Percentiles rank a stretch among this genome's conserved stretches.
These are phyloP conservation scores for Schizophyllum commune DNA, from an alignment of 1,284 basidiomycete genomes.

Conservation along the genomic window DNA sequence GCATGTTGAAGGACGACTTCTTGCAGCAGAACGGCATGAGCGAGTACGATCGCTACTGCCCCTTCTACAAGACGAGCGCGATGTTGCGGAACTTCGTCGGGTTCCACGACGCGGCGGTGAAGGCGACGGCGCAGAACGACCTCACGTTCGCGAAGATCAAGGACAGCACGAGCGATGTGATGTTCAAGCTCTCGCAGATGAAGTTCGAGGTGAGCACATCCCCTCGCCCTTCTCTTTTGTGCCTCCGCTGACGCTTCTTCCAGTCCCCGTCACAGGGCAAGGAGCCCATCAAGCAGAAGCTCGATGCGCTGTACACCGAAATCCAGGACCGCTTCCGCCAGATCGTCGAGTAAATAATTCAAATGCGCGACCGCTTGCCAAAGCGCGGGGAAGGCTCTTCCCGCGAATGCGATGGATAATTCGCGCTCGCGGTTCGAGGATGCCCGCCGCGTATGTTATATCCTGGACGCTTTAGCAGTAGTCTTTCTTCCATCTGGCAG, in stretches of 20 bases:
- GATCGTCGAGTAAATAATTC: conserved; percentile 57
- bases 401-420: neutral
- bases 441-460: too few species aligned
- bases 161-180: conserved; percentile 80
- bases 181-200: conserved; percentile 97
- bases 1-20: conserved; percentile 98
- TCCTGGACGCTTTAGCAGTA: neutral
- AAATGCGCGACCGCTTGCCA: neutral
- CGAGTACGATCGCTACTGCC: conserved; percentile 95
- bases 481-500: neutral
- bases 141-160: conserved; percentile 92
- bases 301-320: conserved; percentile 73
- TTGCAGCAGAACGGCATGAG: conserved; percentile 99
- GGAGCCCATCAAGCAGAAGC: conserved; percentile 71
- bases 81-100: conserved; percentile 96
- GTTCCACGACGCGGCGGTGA: conserved; percentile 88
- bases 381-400: neutral
- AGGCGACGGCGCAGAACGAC: conserved; percentile 79
- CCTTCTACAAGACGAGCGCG: conserved; percentile 95
- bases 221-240: neutral
- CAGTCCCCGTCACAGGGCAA: conserved; percentile 84
- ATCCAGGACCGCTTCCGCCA: conserved; percentile 88
- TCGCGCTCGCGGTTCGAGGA: too few species aligned
- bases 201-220: conserved; percentile 79
- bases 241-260: too few species aligned